phyloP scores from a whole-genome alignment of 2,329 filamentous ascomycete species.

The Chrysoporthe cubensis region DNA sequence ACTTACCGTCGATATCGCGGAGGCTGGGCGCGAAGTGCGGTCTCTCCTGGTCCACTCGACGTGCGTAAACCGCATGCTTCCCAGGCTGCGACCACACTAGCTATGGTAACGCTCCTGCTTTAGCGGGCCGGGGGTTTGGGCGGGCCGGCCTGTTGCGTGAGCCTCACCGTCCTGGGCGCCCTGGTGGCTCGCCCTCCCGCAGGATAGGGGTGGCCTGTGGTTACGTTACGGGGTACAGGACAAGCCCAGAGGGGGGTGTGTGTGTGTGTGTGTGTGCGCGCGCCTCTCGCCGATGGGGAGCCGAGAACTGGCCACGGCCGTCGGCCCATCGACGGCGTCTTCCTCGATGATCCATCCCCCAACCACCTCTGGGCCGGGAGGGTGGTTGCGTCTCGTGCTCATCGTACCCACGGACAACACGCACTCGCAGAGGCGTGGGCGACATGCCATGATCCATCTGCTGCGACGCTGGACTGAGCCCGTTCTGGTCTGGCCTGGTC shows the following conservation, averaged over 20 bases:
- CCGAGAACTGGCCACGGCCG: neutral
- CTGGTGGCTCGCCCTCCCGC: neutral
- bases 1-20: neutral
- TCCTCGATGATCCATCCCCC: neutral
- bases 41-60: conserved; percentile 20
- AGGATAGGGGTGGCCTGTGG: conserved; percentile 3
- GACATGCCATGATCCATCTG: neutral
- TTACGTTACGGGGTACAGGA: no score
- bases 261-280: no score
- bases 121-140: conserved; percentile 10
- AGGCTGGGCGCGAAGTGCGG: conserved; percentile 19
- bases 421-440: neutral
- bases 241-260: no score
- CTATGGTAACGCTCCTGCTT: neutral
- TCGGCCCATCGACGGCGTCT: conserved; percentile 5
- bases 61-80: conserved; percentile 18
- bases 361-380: conserved; percentile 4
- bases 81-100: conserved; percentile 9
- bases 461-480: neutral
- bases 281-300: no score
- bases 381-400: neutral
- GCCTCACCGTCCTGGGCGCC: conserved; percentile 15
- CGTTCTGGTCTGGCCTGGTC: neutral
- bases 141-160: conserved; percentile 24
- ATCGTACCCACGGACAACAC: conserved; percentile 1